A percentile compares a stretch with the other conserved stretches of the same genome.
Conservation (phyloP, 441 rosid genomes). For the Eruca vesicaria region DNA sequence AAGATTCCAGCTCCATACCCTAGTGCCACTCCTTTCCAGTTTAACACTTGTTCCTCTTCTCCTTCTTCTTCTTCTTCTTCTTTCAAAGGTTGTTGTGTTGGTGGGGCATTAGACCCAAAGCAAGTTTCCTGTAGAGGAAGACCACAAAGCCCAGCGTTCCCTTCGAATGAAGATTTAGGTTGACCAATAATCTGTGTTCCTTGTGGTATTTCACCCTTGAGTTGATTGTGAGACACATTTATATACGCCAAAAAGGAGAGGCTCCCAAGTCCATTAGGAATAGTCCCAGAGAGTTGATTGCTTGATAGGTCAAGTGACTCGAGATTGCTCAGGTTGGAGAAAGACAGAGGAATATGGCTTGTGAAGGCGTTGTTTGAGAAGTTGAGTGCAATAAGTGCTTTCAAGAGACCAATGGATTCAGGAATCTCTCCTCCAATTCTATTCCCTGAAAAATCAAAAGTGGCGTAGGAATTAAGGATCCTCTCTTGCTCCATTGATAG, state of each 20-base stretch:
- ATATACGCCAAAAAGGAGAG: conserved; percentile 41
- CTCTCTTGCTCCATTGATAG: background rate
- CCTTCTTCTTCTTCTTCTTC: too few species aligned
- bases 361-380: conserved; percentile 16
- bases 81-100: background rate
- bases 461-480: background rate
- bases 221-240: conserved; percentile 41
- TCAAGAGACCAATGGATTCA: background rate
- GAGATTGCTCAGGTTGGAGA: conserved; percentile 26
- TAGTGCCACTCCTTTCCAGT: conserved; percentile 6
- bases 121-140: conserved; percentile 20
- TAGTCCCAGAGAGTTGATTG: conserved; percentile 25
- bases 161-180: background rate
- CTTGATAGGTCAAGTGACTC: conserved; percentile 45
- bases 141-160: conserved; percentile 41
- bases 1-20: conserved; percentile 3
- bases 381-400: conserved; percentile 8
- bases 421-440: conserved; percentile 1
- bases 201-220: conserved; percentile 44
- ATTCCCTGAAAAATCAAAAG: conserved; percentile 20
- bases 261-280: conserved; percentile 32
- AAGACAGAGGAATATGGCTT: conserved; percentile 21
- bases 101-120: background rate
- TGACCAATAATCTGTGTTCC: conserved; percentile 28
- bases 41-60: background rate